A percentile compares a stretch with the other conserved stretches of the same genome.
phyloP scores from a whole-genome alignment of 73 alveolate species.

The Paramecium sonneborni region DNA sequence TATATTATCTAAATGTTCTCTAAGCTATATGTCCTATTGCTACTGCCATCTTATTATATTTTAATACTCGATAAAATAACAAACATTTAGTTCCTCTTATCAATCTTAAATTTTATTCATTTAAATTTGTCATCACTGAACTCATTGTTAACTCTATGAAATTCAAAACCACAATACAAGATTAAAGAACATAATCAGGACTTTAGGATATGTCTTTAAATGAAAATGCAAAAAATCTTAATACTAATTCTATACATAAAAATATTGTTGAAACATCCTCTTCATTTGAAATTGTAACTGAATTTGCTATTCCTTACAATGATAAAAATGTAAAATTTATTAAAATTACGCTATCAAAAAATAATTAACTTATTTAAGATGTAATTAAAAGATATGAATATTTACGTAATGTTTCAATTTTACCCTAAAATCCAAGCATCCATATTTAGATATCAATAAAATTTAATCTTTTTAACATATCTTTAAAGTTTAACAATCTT shows the following conservation, averaged over 20 bases:
- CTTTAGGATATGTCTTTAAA: neutral
- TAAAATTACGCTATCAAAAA: neutral
- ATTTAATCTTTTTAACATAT: neutral
- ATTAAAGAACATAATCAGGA: neutral
- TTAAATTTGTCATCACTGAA: neutral
- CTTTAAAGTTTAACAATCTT: neutral
- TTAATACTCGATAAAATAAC: slow-evolving; percentile 11
- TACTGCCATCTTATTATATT: slow-evolving; percentile 38
- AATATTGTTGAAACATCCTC: slow-evolving; percentile 21
- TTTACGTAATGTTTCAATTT: neutral
- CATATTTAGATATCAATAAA: neutral
- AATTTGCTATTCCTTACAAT: neutral
- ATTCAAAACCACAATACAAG: neutral
- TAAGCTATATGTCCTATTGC: slow-evolving; percentile 20
- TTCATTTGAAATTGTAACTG: neutral
- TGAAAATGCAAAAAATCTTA: neutral
- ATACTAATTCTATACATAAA: neutral
- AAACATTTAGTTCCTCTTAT: slow-evolving; percentile 34
- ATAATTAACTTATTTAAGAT: neutral
- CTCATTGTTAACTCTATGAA: slow-evolving; percentile 5
- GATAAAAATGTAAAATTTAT: neutral
- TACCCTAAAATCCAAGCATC: neutral
- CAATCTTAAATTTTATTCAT: slow-evolving; percentile 1
- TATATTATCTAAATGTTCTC: slow-evolving; percentile 19
- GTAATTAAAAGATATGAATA: neutral